Conservation (phyloP, 2,329 filamentous ascomycete species). For the Hymenoscyphus fraxineus region DNA sequence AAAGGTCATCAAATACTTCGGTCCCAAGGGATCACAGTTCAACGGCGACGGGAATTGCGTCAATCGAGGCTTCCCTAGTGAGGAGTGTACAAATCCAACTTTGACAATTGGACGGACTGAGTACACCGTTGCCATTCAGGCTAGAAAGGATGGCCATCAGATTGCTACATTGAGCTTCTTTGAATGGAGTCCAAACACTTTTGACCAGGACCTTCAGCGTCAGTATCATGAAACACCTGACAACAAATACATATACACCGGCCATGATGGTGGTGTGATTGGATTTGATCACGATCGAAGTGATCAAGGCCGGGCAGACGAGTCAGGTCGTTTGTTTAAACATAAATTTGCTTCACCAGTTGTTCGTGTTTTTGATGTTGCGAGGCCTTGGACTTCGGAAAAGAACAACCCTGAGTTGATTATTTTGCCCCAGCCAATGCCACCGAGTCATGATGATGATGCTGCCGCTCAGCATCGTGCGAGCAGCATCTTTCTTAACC, state of each 20-base stretch:
- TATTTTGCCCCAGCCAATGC: constrained; percentile 78
- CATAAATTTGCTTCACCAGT: constrained; percentile 73
- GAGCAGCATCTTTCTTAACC: constrained; percentile 77
- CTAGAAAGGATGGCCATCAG: constrained; percentile 64
- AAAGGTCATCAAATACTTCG: constrained; percentile 78
- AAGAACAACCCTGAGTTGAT: constrained; percentile 71
- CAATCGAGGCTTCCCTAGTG: constrained; percentile 51
- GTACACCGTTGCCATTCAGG: constrained; percentile 83
- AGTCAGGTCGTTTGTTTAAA: constrained; percentile 50
- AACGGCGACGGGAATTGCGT: constrained; percentile 70
- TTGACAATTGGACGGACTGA: constrained; percentile 82
- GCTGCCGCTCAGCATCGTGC: constrained; percentile 50
- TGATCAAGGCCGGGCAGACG: constrained; percentile 32
- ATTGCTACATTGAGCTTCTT: constrained; percentile 90
- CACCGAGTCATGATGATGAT: constrained; percentile 51
- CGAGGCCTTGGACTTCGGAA: constrained; percentile 65
- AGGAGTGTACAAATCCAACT: constrained; percentile 77
- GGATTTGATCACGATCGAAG: constrained; percentile 63
- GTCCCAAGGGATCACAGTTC: constrained; percentile 64
- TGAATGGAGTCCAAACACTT: constrained; percentile 92
- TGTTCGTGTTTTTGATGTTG: constrained; percentile 84
- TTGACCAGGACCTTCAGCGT: constrained; percentile 78
- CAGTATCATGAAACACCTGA: constrained; percentile 81
- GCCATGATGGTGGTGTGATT: constrained; percentile 79
- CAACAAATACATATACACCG: constrained; percentile 82